Conservation (phyloP, 371 early-diverging fungal genomes). For the Apophysomyces sp. region DNA sequence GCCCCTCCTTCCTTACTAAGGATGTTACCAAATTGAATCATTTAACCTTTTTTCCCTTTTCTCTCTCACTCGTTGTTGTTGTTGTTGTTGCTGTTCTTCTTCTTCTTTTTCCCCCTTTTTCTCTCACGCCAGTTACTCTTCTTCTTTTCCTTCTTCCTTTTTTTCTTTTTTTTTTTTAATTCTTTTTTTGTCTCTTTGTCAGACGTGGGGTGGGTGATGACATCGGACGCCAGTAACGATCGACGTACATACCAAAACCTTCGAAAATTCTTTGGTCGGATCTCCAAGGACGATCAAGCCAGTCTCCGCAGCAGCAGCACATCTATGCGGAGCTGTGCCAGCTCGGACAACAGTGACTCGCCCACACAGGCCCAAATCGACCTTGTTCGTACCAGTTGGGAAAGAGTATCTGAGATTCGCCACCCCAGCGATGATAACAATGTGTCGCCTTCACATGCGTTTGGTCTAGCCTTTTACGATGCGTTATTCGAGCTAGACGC, state of each 20-base stretch:
- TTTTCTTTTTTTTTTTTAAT: neutral
- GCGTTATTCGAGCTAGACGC: slow-evolving; percentile 36
- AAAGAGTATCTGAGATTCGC: slow-evolving; percentile 32
- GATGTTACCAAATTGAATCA: neutral
- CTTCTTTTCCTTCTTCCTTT: neutral
- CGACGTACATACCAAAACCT: neutral
- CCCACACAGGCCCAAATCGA: slow-evolving; percentile 37
- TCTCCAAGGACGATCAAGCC: neutral
- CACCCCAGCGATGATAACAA: slow-evolving; percentile 24
- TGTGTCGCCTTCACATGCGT: slow-evolving; percentile 42
- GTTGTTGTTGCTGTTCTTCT: too few species aligned
- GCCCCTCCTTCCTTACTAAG: neutral
- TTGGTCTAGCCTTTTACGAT: slow-evolving; percentile 42
- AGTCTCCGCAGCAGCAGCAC: neutral
- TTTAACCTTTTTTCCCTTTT: too few species aligned
- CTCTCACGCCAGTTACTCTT: neutral
- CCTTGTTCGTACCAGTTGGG: slow-evolving; percentile 39
- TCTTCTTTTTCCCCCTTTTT: neutral
- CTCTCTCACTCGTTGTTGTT: too few species aligned
- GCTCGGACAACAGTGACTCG: neutral
- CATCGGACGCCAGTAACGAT: neutral
- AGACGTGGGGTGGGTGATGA: neutral
- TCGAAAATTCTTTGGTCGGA: neutral
- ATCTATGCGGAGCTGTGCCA: neutral
- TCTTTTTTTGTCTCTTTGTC: neutral